Base-by-base conservation (phyloP, 2,329 filamentous ascomycete genomes). In the Fusarium oligoseptatum region DNA sequence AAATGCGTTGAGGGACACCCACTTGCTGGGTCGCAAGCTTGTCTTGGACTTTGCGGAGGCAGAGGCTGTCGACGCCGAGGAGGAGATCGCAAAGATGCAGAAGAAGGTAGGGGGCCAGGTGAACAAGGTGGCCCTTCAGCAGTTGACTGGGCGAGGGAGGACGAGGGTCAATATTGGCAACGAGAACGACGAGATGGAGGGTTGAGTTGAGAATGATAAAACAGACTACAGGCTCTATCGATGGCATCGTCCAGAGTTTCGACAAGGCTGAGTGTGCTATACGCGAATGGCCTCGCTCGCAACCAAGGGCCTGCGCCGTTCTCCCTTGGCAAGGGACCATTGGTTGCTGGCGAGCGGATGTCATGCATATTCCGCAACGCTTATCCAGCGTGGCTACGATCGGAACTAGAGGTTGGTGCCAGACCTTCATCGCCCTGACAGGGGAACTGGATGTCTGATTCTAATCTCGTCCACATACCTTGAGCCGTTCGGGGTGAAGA, bases 81-180 rank as follows among this genome's bases (percentile, higher is more conserved):
- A 95, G 84, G 95, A 98, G 85, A 97, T 99, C 81, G 92, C 94
- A 82, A 96, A 95, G 86, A 98, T 99, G 93, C 94, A 97, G 85
- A 94, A 94, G 88, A 99, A 98, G 89, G 93, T 97, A 81, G 94
- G 94, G 72, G 91, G 92, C 70, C 96, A 98, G 85, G 91, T 94
- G 82, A 94, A 97, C 86, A 97, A 95, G 85, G 93, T 98, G 80
- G 94, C 94, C 78, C 87, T 98, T 80, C 95, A 97, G 85, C 92
- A 95, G 83, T 92, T 98, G 81, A 96, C 93, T 74, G 94, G 93
- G 79, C 90, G 90, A 81, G 94, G 93, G 78, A 91, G 95, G 80
- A 95, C 93, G 84, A 97, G 94, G 88, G 95, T 98, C 86, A 95
- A 92, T 85, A 92, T 97, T 86, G 93, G 87, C 83, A 91, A 93